A percentile compares a stretch with the other conserved stretches of the same genome.
Conservation (phyloP, 805 yeast species). For the Yamadazyma olivae region DNA sequence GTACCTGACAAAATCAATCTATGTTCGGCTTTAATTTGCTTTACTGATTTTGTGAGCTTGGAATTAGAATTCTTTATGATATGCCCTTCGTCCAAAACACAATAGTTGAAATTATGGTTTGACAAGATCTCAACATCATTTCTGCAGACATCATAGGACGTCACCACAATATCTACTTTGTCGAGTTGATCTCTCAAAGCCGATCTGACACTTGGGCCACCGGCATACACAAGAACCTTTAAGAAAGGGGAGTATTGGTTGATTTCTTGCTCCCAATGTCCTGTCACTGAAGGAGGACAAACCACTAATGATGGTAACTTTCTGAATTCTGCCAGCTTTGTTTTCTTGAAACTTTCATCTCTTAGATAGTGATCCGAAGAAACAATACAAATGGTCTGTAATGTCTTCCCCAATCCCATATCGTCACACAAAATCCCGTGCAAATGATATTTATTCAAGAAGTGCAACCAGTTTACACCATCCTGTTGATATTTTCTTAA, state of each 20-base stretch:
- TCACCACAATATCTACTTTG: constrained; percentile 79
- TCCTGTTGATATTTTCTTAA: constrained; percentile 95
- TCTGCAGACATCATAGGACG: constrained; percentile 94
- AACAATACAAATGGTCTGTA: constrained; percentile 95
- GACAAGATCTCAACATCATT: constrained; percentile 74
- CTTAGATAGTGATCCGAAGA: constrained; percentile 93
- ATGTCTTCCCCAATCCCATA: constrained; percentile 98
- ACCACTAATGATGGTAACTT: constrained; percentile 81
- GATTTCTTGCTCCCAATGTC: constrained; percentile 98
- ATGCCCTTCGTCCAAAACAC: constrained; percentile 97
- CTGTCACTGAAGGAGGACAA: constrained; percentile 97
- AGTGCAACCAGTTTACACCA: constrained; percentile 97
- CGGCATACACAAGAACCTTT: constrained; percentile 83
- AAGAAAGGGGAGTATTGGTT: constrained; percentile 86
- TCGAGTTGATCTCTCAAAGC: constrained; percentile 51
- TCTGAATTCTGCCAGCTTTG: constrained; percentile 63
- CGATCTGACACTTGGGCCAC: constrained; percentile 76
- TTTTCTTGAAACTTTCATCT: constrained; percentile 60
- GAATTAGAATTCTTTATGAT: constrained; percentile 90
- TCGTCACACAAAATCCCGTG: constrained; percentile 99
- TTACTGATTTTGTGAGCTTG: constrained; percentile 85
- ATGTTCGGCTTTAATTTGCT: constrained; percentile 79
- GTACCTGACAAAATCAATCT: constrained; percentile 92
- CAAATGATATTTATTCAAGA: constrained; percentile 87
- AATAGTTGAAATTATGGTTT: constrained; percentile 75